These are phyloP conservation scores for Moricandia arvensis DNA, from an alignment of 345 rosid genomes.

Conservation along the genomic window DNA sequence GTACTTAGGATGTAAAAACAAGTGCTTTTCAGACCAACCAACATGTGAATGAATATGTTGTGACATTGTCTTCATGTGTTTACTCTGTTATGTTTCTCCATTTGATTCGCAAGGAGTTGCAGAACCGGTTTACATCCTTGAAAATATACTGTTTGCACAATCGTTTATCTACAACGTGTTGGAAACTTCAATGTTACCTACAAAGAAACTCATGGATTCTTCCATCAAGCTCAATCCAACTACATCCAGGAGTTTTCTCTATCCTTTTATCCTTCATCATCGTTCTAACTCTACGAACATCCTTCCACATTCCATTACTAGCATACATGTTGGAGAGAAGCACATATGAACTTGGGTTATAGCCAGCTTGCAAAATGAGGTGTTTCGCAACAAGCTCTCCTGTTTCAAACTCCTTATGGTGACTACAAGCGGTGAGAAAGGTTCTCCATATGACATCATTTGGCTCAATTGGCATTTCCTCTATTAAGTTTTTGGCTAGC, in stretches of 20 bases:
- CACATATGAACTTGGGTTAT: constrained; percentile 47
- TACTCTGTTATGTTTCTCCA: constrained; percentile 1
- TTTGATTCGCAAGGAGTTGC: constrained; percentile 6
- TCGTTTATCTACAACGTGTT: constrained; percentile 30
- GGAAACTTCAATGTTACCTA: constrained; percentile 29
- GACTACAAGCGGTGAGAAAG: constrained; percentile 53
- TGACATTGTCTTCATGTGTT: constrained; percentile 12
- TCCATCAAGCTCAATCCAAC: constrained; percentile 58
- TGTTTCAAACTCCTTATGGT: constrained; percentile 44
- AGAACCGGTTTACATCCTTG: not conserved
- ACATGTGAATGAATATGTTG: constrained; percentile 12
- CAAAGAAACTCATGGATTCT: constrained; percentile 51
- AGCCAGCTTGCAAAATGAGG: constrained; percentile 40
- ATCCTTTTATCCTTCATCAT: constrained; percentile 55
- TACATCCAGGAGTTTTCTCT: constrained; percentile 56
- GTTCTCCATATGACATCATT: constrained; percentile 54
- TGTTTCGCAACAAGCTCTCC: constrained; percentile 48
- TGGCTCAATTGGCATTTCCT: constrained; percentile 44
- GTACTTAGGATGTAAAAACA: constrained; percentile 35
- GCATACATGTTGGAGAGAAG: constrained; percentile 58
- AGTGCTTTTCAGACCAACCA: constrained; percentile 11
- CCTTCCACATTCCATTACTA: constrained; percentile 53
- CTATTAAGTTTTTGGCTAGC: constrained; percentile 47
- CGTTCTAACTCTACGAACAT: constrained; percentile 45
- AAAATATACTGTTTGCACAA: not conserved